phyloP scores from a whole-genome alignment of 108 stramenopile species.

The Schizochytrium sp. region DNA sequence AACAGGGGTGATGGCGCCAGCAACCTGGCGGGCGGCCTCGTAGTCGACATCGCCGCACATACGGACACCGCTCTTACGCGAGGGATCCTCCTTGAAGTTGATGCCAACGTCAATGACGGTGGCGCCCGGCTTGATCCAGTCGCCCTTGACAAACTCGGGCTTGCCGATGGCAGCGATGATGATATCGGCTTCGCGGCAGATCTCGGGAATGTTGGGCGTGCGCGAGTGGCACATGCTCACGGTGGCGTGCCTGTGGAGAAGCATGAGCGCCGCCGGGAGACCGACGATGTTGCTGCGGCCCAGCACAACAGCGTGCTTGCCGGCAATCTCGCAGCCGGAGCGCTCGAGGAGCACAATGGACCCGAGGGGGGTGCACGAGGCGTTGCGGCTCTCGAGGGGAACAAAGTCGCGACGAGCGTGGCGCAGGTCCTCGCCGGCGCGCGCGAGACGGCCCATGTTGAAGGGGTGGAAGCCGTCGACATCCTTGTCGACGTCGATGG shows the following conservation, averaged over 20 bases:
- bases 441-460: slow-evolving; percentile 69
- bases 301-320: slow-evolving; percentile 84
- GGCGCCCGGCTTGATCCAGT: slow-evolving; percentile 86
- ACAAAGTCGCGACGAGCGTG: slow-evolving; percentile 41
- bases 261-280: slow-evolving; percentile 79
- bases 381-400: slow-evolving; percentile 59
- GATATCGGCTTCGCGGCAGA: slow-evolving; percentile 78
- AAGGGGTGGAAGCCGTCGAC: slow-evolving; percentile 91
- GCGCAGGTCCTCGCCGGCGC: background rate
- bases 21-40: slow-evolving; percentile 55
- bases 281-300: slow-evolving; percentile 79
- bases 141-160: slow-evolving; percentile 69
- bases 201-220: slow-evolving; percentile 55
- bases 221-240: slow-evolving; percentile 87
- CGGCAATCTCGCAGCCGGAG: slow-evolving; percentile 62
- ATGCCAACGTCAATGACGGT: slow-evolving; percentile 96
- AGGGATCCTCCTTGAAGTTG: slow-evolving; percentile 61
- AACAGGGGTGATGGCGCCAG: slow-evolving; percentile 84
- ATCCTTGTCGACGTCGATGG: slow-evolving; percentile 69
- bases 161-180: slow-evolving; percentile 87
- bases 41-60: slow-evolving; percentile 91
- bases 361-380: slow-evolving; percentile 65
- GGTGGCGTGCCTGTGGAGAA: slow-evolving; percentile 78
- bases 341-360: slow-evolving; percentile 88
- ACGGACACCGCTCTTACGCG: slow-evolving; percentile 65